Conservation (phyloP, 78 protist species). For the Isochrysis galbana region DNA sequence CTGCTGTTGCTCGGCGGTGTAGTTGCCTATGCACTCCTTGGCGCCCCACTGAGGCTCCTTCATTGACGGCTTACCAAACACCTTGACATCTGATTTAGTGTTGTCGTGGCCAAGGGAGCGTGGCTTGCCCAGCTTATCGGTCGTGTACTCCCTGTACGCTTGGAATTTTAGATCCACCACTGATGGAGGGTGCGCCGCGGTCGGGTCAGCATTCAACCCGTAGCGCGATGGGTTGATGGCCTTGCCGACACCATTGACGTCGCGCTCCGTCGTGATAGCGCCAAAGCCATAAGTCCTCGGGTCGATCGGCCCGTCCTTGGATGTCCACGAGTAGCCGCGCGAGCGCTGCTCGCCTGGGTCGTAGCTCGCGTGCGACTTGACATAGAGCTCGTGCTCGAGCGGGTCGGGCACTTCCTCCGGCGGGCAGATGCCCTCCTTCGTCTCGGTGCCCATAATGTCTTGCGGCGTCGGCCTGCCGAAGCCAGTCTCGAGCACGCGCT, state of each 20-base stretch:
- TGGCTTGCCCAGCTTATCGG: neutral
- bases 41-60: neutral
- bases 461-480: conserved; percentile 6
- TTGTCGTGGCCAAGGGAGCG: neutral
- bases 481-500: neutral
- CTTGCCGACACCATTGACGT: neutral
- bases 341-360: neutral
- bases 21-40: neutral
- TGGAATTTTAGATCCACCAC: too few species aligned
- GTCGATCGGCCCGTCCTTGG: neutral
- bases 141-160: neutral
- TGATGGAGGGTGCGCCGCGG: too few species aligned
- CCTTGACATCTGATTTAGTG: neutral
- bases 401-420: neutral
- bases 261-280: neutral
- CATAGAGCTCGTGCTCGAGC: neutral
- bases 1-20: neutral
- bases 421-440: neutral
- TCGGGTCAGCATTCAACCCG: too few species aligned
- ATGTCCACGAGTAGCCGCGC: neutral
- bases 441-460: neutral
- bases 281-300: neutral
- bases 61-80: neutral
- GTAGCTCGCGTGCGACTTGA: neutral
- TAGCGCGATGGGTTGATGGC: neutral